Base-by-base conservation (phyloP, 2,329 filamentous ascomycete genomes). In the Trichoderma atroviride region DNA sequence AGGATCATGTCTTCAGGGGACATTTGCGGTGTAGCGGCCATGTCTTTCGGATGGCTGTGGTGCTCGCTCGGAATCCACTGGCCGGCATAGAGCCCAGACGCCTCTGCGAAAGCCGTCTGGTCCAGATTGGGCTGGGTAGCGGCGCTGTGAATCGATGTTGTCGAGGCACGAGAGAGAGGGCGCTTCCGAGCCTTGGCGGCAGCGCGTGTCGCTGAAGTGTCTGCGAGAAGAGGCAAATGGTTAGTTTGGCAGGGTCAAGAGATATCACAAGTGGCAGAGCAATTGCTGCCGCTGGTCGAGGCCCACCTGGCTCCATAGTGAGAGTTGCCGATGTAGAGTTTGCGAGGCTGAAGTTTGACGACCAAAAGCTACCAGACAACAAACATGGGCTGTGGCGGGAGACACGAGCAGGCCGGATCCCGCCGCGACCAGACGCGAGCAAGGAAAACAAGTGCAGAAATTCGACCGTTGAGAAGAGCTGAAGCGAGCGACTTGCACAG, bases 1-100 rank as follows among this genome's bases (percentile, higher is more conserved):
- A 90, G 80, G 59, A 90, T 84, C 79, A 89, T 84, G 70, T 88
- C 87, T 73, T 89, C 88, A 29, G 86, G 79, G 3, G 85, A 83
- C 81, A 89, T 83, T 65, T 84, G 83, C 37, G 81, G 78, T 40
- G 78, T 76, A 19, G 78, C 75, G 9, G 77, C 75, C 71, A 87
- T 82, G 59, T 83, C 81, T 74, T 83, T 83, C 11, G 79, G 74
- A 65, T 83, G 82, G 62, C 73, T 74, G 71, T 84, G 82, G 64
- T 84, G 82, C 61, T 81, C 81, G 71, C 80, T 83, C 63, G 79
- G 71, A 63, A 84, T 78, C 86, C 86, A 88, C 78, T 85, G 83
- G 37, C 82, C 79, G 24, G 78, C 75, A 72, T 86, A 87, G 72
- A 83, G 79, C 61, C 81, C 80, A 57, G 80, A 76, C 33, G 80